phyloP scores from a whole-genome alignment of 805 yeast genomes.

The Ogataea pini region DNA sequence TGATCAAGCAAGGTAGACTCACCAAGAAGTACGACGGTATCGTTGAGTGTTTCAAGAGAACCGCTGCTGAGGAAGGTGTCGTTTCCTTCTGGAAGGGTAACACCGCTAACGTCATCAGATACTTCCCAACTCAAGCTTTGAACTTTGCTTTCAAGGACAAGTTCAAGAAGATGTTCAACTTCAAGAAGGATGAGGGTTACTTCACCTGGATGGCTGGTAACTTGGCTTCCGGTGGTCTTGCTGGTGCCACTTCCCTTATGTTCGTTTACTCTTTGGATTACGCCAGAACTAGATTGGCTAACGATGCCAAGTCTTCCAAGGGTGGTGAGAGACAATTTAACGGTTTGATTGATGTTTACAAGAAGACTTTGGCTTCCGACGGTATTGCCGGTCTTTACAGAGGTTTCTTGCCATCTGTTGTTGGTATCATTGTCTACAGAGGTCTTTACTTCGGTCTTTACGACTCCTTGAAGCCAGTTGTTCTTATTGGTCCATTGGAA shows the following conservation, averaged over 20 bases:
- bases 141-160: conserved; percentile 98
- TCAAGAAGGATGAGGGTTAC: conserved; percentile 94
- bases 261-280: conserved; percentile 96
- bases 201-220: conserved; percentile 95
- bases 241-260: conserved; percentile 93
- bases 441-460: conserved; percentile 98
- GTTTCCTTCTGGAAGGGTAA: conserved; percentile 98
- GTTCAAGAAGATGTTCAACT: conserved; percentile 93
- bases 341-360: conserved; percentile 96
- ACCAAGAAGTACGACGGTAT: conserved; percentile 87
- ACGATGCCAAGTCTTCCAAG: conserved; percentile 90
- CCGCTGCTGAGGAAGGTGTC: conserved; percentile 91
- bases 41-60: conserved; percentile 89
- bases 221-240: conserved; percentile 98
- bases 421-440: conserved; percentile 98
- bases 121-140: conserved; percentile 99
- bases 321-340: conserved; percentile 97
- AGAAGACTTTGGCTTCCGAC: conserved; percentile 91
- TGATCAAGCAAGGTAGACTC: conserved; percentile 96
- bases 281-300: conserved; percentile 99
- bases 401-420: conserved; percentile 98
- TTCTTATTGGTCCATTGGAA: conserved; percentile 91
- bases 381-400: conserved; percentile 99
- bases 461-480: conserved; percentile 95
- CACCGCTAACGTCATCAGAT: conserved; percentile 98